Conservation (phyloP, 2,329 filamentous ascomycete species). For the Colletotrichum eremochloae region DNA sequence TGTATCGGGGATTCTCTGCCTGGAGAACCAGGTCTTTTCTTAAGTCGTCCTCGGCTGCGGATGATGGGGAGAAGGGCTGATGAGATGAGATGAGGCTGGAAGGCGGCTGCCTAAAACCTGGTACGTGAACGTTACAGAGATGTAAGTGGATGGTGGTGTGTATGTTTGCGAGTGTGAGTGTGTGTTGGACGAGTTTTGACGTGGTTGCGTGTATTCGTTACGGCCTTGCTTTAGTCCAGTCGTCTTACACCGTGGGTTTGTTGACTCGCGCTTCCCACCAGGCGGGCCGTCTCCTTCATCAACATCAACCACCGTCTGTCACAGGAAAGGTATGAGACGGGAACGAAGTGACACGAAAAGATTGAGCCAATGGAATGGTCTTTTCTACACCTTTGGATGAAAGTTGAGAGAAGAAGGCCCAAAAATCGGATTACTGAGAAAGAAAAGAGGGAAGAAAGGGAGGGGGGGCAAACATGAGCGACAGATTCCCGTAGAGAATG, state of each 20-base stretch:
- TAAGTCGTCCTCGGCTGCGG: background rate
- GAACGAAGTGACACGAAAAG: background rate
- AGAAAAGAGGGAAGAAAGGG: background rate
- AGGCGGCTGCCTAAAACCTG: slow-evolving; percentile 19
- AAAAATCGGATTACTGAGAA: background rate
- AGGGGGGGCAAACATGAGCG: background rate
- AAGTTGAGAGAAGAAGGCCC: slow-evolving; percentile 1
- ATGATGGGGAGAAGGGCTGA: background rate
- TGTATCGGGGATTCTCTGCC: slow-evolving; percentile 9
- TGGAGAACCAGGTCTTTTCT: slow-evolving; percentile 10
- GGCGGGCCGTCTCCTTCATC: background rate
- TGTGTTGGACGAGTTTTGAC: background rate
- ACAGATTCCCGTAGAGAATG: background rate
- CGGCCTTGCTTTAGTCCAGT: slow-evolving; percentile 6
- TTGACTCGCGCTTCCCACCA: background rate
- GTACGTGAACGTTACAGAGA: background rate
- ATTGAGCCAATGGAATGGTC: slow-evolving; percentile 2
- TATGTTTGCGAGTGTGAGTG: background rate
- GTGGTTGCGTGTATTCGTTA: slow-evolving; percentile 4
- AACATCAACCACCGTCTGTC: background rate
- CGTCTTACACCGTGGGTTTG: slow-evolving; percentile 14
- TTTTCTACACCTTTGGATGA: background rate
- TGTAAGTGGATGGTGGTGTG: slow-evolving; percentile 2
- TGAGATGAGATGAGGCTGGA: background rate
- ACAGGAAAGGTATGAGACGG: too few species aligned